Evolutionary conservation across 768 basidiomycete species (phyloP), one percentile per base, ranked within the genome.

Genomic region (button mushroom (Agaricus bisporus)): DNA sequence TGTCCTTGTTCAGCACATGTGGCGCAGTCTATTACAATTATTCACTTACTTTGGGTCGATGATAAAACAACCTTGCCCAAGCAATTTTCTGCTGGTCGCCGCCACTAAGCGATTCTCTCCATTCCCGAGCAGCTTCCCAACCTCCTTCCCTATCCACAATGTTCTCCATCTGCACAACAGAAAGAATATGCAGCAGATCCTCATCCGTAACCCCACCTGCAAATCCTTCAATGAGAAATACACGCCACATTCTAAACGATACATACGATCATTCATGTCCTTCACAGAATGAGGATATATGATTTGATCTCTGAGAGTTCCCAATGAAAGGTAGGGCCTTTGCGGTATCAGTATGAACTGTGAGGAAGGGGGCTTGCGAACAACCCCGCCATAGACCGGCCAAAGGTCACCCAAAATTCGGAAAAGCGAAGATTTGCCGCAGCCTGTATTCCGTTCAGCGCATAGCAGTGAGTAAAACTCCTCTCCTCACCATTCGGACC

Each of bases 41-140:
- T 48, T 28, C 4, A 36, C 75, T 59, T 58, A 85, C 92, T 79
- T 92, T 95, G 9, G 95, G 95, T 54, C 79, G 74, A 64, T 98
- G 95, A 67, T 99, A 99, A 66, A 98, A 99, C 60, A 99, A 68
- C 60, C 95, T 74, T 11, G 93, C 95, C 93, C 95, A 98, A 0
- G 95, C 95, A 54, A 98, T 88, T 71, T 95, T 86, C 70, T 98
- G 95, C 67, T 98, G 92, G 67, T 97, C 95, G 17, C 95, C 95
- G 1, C 95, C 95, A 63, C 90, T 93, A 32, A 98, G 70, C 2
- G 89, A 81, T 65, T 97, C 94, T 58, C 91, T 80, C 95, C 95
- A 98, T 63, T 98, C 95, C 45, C 85, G 79, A n/a, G 80, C 76
- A 7, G 77, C 74, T 61, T 90, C 88, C 94, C 94, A 98, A 11